These are phyloP conservation scores for Ogataea zsoltii DNA, from an alignment of 805 yeast species.

Conservation along the genomic window DNA sequence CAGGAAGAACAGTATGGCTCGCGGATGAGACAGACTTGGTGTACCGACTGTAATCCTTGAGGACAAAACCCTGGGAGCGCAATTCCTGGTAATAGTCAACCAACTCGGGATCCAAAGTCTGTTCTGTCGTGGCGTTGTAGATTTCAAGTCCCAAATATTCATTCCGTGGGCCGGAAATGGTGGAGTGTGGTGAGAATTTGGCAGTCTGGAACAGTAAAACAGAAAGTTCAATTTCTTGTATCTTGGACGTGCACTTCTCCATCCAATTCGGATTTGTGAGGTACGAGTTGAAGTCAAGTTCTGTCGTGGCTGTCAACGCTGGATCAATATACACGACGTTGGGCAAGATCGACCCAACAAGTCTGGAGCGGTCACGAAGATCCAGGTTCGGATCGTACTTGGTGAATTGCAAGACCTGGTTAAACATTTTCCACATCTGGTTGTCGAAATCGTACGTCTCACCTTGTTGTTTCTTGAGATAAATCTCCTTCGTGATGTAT, in stretches of 20 bases:
- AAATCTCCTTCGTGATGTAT: slow-evolving; percentile 56
- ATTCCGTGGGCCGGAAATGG: background rate
- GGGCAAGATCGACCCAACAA: slow-evolving; percentile 61
- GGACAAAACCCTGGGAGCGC: slow-evolving; percentile 35
- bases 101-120: slow-evolving; percentile 23
- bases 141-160: slow-evolving; percentile 2
- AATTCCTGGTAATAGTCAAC: slow-evolving; percentile 29
- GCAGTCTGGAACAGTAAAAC: slow-evolving; percentile 31
- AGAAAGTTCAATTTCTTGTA: slow-evolving; percentile 30
- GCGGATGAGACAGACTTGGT: slow-evolving; percentile 26
- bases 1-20: background rate
- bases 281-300: slow-evolving; percentile 20
- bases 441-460: slow-evolving; percentile 36
- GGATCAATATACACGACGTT: slow-evolving; percentile 38
- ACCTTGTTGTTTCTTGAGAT: slow-evolving; percentile 35
- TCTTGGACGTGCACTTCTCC: slow-evolving; percentile 23
- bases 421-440: slow-evolving; percentile 53
- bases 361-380: slow-evolving; percentile 82
- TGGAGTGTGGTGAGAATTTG: slow-evolving; percentile 25
- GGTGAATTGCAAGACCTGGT: slow-evolving; percentile 59
- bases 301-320: slow-evolving; percentile 18
- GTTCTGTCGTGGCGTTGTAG: slow-evolving; percentile 19
- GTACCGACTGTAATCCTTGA: slow-evolving; percentile 41
- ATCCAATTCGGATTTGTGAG: slow-evolving; percentile 12
- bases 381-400: slow-evolving; percentile 76